phyloP scores from a whole-genome alignment of 2,329 filamentous ascomycete species.

The Alternaria novae-zelandiae region DNA sequence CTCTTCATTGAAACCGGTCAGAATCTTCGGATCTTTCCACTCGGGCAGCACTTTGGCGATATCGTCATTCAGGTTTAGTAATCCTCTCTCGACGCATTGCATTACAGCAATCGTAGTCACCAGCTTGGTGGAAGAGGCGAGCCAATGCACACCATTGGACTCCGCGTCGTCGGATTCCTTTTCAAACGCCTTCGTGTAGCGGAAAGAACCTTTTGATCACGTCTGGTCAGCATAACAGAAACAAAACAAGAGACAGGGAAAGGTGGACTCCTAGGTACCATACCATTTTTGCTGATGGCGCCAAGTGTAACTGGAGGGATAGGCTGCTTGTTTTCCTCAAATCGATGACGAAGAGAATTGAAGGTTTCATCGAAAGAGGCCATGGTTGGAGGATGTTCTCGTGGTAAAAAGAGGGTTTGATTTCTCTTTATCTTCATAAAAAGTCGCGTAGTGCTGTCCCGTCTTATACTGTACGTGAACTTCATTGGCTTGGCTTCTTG shows the following conservation, averaged over 20 bases:
- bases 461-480: background rate
- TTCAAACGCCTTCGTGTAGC: background rate
- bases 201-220: background rate
- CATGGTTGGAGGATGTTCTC: background rate
- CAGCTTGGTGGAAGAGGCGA: background rate
- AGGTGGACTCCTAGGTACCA: background rate
- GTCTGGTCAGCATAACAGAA: background rate
- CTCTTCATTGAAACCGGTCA: background rate
- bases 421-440: background rate
- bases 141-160: background rate
- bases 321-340: background rate
- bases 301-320: background rate
- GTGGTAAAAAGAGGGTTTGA: background rate
- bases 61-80: background rate
- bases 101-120: background rate
- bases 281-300: background rate
- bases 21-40: background rate
- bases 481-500: background rate
- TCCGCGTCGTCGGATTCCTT: background rate
- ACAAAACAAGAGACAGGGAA: background rate
- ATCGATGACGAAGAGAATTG: background rate
- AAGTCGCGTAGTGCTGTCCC: background rate
- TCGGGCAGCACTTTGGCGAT: background rate
- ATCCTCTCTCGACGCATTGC: background rate
- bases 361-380: background rate